Base-by-base conservation (phyloP, 805 yeast genomes). In the Candida methanosorbosa region DNA sequence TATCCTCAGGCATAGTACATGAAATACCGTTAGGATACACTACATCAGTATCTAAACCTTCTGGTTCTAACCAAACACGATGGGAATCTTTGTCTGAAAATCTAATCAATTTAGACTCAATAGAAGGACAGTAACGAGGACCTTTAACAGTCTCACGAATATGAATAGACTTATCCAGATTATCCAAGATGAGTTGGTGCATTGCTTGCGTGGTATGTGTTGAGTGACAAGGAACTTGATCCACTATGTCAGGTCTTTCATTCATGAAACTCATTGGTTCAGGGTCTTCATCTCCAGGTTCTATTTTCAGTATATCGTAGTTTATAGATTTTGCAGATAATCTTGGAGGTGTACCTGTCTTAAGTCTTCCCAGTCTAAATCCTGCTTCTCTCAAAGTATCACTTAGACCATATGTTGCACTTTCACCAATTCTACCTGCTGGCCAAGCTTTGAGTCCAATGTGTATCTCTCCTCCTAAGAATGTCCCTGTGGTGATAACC, bases 261-360 rank as follows among this genome's bases (percentile, higher is more conserved):
- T 84, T 85, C 69, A 87, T 54, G 46, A 64, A 87, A 39, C 95
- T 84, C 87, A 90, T 87, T 15, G 98, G 95, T 38, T 72, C 75
- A 0, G 97, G 94, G 2, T 90, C 86, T 19, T 61, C 56, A 49
- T 90, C 97, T 9, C 96, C 94, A 3, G 70, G 68, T 54, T 90
- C 95, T 2, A 67, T 67, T n/a, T 62, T 63, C 37, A 92, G 58
- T n/a, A 64, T 57, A 1, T 62, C 45, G 49, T 77, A 88, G 52
- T 90, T 66, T 17, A 92, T 87, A 1, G 90, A 71, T 34, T 69
- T 68, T 1, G 78, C 68, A 30, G 81, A 79, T 18, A 92, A 60
- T 38, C 99, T 67, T 2, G 97, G 95, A 0, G 99, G 99, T 0
- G 99, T 92, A 0, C 99, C 99, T 0, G 99, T 92, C 51, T 92